Evolutionary conservation across 1,284 basidiomycete species (phyloP), one percentile per base, ranked within the genome.

Genomic region (Pisolithus thermaeus): DNA sequence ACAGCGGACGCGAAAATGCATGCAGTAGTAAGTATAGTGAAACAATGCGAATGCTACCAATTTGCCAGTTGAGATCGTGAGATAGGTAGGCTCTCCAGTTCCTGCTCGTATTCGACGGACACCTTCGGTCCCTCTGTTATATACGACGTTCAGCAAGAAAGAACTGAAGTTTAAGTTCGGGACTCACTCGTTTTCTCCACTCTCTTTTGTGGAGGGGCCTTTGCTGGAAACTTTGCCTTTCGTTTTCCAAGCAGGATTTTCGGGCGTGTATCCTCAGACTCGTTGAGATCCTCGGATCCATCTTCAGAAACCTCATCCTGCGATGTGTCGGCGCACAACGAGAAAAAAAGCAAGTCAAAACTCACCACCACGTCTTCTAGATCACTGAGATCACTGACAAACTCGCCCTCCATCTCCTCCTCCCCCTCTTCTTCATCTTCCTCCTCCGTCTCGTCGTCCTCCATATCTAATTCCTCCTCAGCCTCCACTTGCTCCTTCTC

Each of bases 61-160:
- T 75, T 79, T 37, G 77, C 75, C 52, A 84, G 63, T 23, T 71
- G 70, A 47, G 78, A 78, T 60, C 77, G 80, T 40, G 77, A 78
- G 46, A 84, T 72, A 41, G 82, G 81, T 52, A 81, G 69, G 55
- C 74, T 83, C 70, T 92, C 92, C 64, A 90, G 79, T 73, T 97
- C 91, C 59, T 87, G 80, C 66, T 95, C 95, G 82, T 97, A 96
- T 71, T 97, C 95, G 68, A 97, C 87, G 67, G 96, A 91, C 67
- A 98, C 86, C 58, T 85, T 80, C 7, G 92, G 86, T 22, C 85
- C 87, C 57, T 78, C 86, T 85, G 66, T 3, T 30, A 30, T 45
- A 4, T 56, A 47, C 35, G 22, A 45, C 42, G 28, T 18, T 64
- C 38, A 64, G 61, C 39, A 47, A 55, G 32, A 54, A 49, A 47